Evolutionary conservation across 352 stramenopile genomes (phyloP).

Genomic region (Saprolegnia parasitica): DNA sequence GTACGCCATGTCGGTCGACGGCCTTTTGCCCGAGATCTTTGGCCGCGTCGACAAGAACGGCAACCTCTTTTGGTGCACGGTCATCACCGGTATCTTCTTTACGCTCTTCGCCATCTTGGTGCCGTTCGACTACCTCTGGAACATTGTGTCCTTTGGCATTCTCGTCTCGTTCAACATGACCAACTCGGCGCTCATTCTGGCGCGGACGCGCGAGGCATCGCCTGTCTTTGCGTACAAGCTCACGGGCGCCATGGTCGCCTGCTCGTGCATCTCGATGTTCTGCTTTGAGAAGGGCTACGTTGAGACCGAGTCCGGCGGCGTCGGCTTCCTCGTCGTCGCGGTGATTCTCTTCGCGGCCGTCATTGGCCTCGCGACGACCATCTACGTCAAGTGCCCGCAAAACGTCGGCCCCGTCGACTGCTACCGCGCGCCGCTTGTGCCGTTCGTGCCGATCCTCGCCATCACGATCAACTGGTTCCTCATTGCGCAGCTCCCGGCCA

Average conservation of each 20-base stretch:
- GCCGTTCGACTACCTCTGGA: slow-evolving; percentile 76
- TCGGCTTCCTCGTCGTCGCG: slow-evolving; percentile 19
- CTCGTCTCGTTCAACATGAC: slow-evolving; percentile 86
- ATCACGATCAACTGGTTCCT: slow-evolving; percentile 71
- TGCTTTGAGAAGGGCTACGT: slow-evolving; percentile 68
- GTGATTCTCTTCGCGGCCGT: slow-evolving; percentile 50
- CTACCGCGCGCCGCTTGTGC: slow-evolving; percentile 63
- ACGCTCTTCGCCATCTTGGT: slow-evolving; percentile 63
- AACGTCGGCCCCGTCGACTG: slow-evolving; percentile 41
- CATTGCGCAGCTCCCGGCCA: slow-evolving; percentile 50
- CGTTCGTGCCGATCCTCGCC: slow-evolving; percentile 51
- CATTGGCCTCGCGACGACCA: slow-evolving; percentile 32
- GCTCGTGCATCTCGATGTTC: slow-evolving; percentile 44
- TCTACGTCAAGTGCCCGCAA: slow-evolving; percentile 60
- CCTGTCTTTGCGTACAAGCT: slow-evolving; percentile 41
- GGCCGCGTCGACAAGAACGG: slow-evolving; percentile 72
- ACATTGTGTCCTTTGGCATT: slow-evolving; percentile 86
- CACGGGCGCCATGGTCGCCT: slow-evolving; percentile 39
- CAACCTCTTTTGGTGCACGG: slow-evolving; percentile 74
- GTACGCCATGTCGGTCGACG: slow-evolving; percentile 90
- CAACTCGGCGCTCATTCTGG: slow-evolving; percentile 67
- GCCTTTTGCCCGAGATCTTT: slow-evolving; percentile 90
- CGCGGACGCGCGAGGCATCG: slow-evolving; percentile 60
- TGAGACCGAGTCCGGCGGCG: slow-evolving; percentile 30
- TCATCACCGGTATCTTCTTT: slow-evolving; percentile 62